Evolutionary conservation across 179 eudicot species (phyloP).

Genomic region (Actinidia arguta): DNA sequence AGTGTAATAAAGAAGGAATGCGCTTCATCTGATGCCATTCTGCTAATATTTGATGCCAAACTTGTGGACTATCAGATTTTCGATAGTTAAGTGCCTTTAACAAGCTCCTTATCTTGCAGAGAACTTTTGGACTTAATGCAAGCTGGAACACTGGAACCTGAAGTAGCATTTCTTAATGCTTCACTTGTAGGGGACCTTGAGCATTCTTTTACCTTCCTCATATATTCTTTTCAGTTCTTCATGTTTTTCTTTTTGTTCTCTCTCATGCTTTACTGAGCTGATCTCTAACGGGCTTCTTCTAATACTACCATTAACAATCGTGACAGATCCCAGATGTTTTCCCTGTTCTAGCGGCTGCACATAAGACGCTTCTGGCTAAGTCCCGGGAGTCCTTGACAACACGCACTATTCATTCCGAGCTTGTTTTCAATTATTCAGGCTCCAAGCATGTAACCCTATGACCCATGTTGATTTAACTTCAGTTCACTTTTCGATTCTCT

Average conservation of each 20-base stretch:
- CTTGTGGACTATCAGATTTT: background rate
- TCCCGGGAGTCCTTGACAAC: constrained; percentile 75
- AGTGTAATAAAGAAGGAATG: background rate
- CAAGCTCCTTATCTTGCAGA: constrained; percentile 45
- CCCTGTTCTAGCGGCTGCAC: constrained; percentile 94
- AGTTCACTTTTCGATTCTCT: background rate
- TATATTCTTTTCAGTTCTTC: background rate
- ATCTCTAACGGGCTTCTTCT: background rate
- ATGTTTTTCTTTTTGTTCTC: background rate
- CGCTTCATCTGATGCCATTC: background rate
- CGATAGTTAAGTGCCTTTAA: background rate
- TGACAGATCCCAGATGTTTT: constrained; percentile 85
- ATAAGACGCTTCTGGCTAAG: constrained; percentile 82
- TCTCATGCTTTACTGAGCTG: background rate
- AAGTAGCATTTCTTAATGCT: constrained; percentile 90
- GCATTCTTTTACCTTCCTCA: background rate
- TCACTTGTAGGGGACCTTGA: constrained; percentile 60
- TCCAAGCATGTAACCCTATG: constrained; percentile 77
- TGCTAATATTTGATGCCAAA: background rate
- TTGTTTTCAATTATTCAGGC: constrained; percentile 91
- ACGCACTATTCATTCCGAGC: constrained; percentile 87
- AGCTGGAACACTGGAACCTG: constrained; percentile 86
- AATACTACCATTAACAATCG: background rate
- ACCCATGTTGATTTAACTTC: background rate
- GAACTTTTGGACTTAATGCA: constrained; percentile 87